Evolutionary conservation across 2,329 filamentous ascomycete genomes (phyloP).

Genomic region (Arachnopeziza araneosa): DNA sequence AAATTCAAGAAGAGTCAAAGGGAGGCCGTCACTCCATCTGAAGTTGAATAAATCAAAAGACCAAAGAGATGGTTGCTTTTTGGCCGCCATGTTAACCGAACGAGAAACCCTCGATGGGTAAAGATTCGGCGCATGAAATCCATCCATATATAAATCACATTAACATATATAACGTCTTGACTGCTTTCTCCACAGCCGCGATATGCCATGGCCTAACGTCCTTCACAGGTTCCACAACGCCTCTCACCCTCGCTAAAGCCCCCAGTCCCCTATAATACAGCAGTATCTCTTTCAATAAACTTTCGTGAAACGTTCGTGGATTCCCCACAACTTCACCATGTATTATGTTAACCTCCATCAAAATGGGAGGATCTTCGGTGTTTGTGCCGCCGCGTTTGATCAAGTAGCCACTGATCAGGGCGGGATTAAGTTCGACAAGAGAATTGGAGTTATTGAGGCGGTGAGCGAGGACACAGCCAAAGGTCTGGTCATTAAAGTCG

Average conservation of each 20-base stretch:
- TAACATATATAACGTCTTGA: conserved; percentile 57
- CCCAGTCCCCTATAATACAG: conserved; percentile 63
- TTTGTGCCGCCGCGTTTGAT: conserved; percentile 55
- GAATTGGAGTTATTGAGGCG: conserved; percentile 55
- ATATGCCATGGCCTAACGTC: conserved; percentile 75
- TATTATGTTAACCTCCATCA: conserved; percentile 62
- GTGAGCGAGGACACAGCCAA: conserved; percentile 66
- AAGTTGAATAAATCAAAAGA: too few species aligned
- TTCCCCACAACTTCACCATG: conserved; percentile 39
- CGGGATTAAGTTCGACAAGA: conserved; percentile 48
- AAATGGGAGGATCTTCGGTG: conserved; percentile 51
- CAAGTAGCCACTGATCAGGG: conserved; percentile 59
- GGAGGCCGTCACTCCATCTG: too few species aligned
- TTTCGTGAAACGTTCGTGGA: conserved; percentile 45
- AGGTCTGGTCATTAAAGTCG: conserved; percentile 69
- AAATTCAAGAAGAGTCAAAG: too few species aligned
- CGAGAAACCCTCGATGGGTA: too few species aligned
- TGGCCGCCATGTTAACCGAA: too few species aligned
- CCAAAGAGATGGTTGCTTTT: too few species aligned
- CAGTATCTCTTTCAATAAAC: conserved; percentile 64
- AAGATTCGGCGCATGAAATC: too few species aligned
- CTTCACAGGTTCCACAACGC: conserved; percentile 50
- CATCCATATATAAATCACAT: conserved; percentile 38
- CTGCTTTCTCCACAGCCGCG: conserved; percentile 63
- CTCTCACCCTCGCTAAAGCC: conserved; percentile 62